Base-by-base conservation (phyloP, 108 stramenopile genomes). In the Nannochloropsis gaditana region DNA sequence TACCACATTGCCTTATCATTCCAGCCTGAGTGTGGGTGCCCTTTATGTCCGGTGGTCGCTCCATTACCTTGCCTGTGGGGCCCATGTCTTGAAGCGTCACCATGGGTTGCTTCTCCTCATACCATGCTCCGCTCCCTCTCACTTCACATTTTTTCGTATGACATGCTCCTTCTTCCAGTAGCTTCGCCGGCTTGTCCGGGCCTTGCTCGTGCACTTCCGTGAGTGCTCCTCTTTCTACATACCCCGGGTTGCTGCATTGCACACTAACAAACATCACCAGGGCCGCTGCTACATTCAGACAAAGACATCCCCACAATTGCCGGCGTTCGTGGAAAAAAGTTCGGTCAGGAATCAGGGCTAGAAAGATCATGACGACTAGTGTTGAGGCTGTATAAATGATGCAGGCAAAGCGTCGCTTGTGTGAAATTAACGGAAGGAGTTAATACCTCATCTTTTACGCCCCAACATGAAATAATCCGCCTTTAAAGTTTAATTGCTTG, bases 221-320 rank as follows among this genome's bases (percentile, higher is more conserved):
- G 44, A 59, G 31, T 43, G 21, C 73, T 45, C 43, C 42, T 15
- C 42, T n/a, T n/a, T 84, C 85, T 19, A 91, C 50, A 45, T 86
- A 80, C 9, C 91, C 91, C 21, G 91, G 91, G 44, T 89, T 59
- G 31, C 88, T 89, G 9, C 90, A 90, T 59, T 89, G 91, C 9
- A 91, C 81, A 47, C 80, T 21, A 21, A 82, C 42, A 45, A 86
- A 91, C 11, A 73, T 82, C 15, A 44, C 84, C 9, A 81, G 41
- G 17, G 87, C 79, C 31, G 45, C 44, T 6, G 84, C 42, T 43
- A 83, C 80, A 45, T 17, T 85, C 5, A 84, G 21, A 5, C 21
- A n/a, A 31, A 81, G 41, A 42, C n/a, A 81, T 15, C 59, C 59
- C 59, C 59, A 73, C 6, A 73, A 73, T n/a, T 73, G 5, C 8